Base-by-base conservation (phyloP, 257 asterid genomes). In the Nicotiana sylvestris region DNA sequence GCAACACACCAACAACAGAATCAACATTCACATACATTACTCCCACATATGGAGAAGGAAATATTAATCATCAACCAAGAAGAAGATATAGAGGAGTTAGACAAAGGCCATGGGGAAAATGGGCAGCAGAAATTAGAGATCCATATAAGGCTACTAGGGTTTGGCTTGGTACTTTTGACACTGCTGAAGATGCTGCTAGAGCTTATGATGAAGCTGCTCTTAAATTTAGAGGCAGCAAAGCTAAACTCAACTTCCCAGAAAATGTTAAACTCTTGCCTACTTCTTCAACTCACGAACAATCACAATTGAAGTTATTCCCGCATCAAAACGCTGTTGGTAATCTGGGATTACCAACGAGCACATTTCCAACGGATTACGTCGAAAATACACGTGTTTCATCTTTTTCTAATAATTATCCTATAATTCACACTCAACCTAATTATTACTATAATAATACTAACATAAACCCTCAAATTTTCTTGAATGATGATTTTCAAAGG, bases 91-190 rank as follows among this genome's bases (percentile, higher is more conserved):
- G 94, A 55, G 94, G 94, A 68, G 94, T 91, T 0, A 76, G 92
- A 67, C 83, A 85, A 68, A 66, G 94, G 83, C 94, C 94, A 11
- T 91, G 92, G 94, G 94, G 94, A 4, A 91, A 89, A 81, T 91
- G 91, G 91, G 93, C 95, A 0, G 93, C 95, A 6, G 93, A 91
- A 72, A 91, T 89, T 3, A 81, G 95, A 70, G 95, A 91, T 32
- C 95, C 95, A 21, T n/a, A 77, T 39, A 89, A 85, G 62, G 95
- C 95, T 10, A 77, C 92, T 0, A 83, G 92, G 33, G 90, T 89
- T 67, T 91, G 94, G 94, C 82, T 89, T 0, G 94, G 94, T 32
- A 90, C 94, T 11, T 89, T 89, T 61, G 87, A 89, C 81, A 85
- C 87, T 0, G 90, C 91, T 0, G 92, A 91, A 78, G 90, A 83